Evolutionary conservation across 352 stramenopile genomes (phyloP), one percentile per base, ranked within the genome.

Genomic region (Phytophthora pseudosyringae): DNA sequence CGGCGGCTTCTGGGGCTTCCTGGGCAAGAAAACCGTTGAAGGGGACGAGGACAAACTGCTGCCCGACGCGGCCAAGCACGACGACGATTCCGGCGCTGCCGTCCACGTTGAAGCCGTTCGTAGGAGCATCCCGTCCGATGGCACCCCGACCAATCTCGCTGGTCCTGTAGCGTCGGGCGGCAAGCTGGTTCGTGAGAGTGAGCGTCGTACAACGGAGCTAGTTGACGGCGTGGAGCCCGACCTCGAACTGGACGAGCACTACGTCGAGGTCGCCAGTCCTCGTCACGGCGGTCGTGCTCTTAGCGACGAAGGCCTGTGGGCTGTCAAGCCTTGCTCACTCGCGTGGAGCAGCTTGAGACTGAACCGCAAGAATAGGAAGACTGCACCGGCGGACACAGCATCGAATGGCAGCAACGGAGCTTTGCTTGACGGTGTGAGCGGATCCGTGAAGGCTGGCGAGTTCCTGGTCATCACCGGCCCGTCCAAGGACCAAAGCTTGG

Each of bases 401-500:
- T 39, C 31, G 2, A 39, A 53, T 46, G 35, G 39, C 13, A n/a
- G 13, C 11, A 49, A 68, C 16, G 40, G 70, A 1, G 12, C 40
- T 16, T 11, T 94, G 3, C 69, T 94, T 1, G 59, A 75, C 28
- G 39, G 76, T n/a, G 59, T 92, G 10, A 83, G 56, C 35, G 84
- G 81, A 2, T 65, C 59, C 0, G 69, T 83, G 12, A 55, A 53
- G 4, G 69, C 81, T 26, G 68, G 84, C 0, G 67, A 81, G 45
- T 82, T 93, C 35, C 45, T 90, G 18, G 80, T 89, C 1, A 74
- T 94, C 39, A 88, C 86, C 3, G 83, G 85, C 2, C 75, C 76
- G 7, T 77, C 70, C 0, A 84, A 82, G 47, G 73, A 81, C 33
- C 89, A 94, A 11, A 97, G 98, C 56, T 91, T 86, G 1, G 97